Evolutionary conservation across 768 basidiomycete species (phyloP).

Genomic region (Tricholoma hemisulphureum): DNA sequence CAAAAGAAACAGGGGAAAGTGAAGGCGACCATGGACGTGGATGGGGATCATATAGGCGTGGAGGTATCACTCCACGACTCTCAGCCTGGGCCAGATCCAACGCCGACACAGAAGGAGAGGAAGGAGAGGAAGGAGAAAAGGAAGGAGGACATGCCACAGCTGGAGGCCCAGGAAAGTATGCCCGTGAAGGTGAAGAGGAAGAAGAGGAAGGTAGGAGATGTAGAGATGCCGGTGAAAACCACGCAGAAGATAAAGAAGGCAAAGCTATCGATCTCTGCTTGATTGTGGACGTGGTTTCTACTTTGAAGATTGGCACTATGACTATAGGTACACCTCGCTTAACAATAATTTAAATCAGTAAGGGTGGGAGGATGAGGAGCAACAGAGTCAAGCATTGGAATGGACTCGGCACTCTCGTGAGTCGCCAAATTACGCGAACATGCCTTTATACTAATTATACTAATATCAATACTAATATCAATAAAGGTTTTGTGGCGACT

Average conservation of each 20-base stretch:
- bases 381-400: too few relatives aligned
- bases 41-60: not conserved
- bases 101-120: slow-evolving; percentile 31
- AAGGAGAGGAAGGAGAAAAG: slow-evolving; percentile 46
- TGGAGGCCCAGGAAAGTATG: slow-evolving; percentile 24
- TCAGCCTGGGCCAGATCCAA: not conserved
- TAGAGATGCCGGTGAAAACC: not conserved
- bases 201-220: slow-evolving; percentile 28
- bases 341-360: too few relatives aligned
- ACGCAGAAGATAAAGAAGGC: not conserved
- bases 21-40: slow-evolving; percentile 10
- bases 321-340: too few relatives aligned
- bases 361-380: too few relatives aligned
- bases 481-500: too few relatives aligned
- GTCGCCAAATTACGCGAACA: too few relatives aligned
- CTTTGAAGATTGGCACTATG: too few relatives aligned
- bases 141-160: not conserved
- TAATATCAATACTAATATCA: too few relatives aligned
- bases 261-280: not conserved
- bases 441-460: too few relatives aligned
- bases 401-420: too few relatives aligned
- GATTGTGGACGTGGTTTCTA: too few relatives aligned
- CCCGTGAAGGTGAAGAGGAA: slow-evolving; percentile 45
- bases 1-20: slow-evolving; percentile 6
- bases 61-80: not conserved